Evolutionary conservation across 352 stramenopile species (phyloP).

Genomic region (Globisporangium parvum): DNA sequence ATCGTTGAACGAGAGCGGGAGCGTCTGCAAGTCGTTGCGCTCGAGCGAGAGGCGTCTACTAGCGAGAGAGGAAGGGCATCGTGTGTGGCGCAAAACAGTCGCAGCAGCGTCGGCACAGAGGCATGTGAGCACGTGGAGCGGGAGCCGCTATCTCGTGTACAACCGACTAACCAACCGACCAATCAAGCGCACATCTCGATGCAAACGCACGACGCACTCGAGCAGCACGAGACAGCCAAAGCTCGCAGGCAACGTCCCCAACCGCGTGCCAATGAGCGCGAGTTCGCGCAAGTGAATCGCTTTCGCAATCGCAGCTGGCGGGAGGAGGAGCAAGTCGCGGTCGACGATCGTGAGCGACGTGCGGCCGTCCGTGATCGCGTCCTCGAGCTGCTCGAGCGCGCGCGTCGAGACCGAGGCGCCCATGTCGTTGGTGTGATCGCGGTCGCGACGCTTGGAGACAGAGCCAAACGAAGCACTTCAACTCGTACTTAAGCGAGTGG

Average conservation of each 20-base stretch:
- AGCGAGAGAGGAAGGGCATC: background rate
- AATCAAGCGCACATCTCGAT: background rate
- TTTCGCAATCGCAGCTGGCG: conserved; percentile 30
- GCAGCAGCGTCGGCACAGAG: background rate
- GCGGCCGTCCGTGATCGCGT: conserved; percentile 18
- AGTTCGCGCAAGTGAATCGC: conserved; percentile 40
- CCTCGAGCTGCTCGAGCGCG: conserved; percentile 31
- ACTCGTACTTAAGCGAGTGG: conserved; percentile 2
- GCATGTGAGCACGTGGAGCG: background rate
- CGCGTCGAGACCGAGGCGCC: conserved; percentile 29
- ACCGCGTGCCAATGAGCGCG: conserved; percentile 21
- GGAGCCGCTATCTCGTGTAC: too few species aligned
- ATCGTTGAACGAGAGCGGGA: conserved; percentile 51
- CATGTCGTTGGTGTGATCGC: conserved; percentile 12
- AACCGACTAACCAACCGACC: too few species aligned
- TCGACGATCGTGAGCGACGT: conserved; percentile 23
- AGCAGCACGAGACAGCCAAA: conserved; percentile 45
- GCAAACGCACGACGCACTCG: conserved; percentile 24
- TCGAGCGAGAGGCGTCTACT: conserved; percentile 40
- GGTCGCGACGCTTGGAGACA: too few species aligned
- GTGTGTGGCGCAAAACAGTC: too few species aligned
- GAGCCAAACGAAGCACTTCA: background rate
- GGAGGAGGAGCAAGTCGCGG: conserved; percentile 38
- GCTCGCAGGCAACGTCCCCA: conserved; percentile 35
- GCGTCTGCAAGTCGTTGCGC: conserved; percentile 40